phyloP scores from a whole-genome alignment of 495 filamentous ascomycete genomes.

The Xylaria venustula region DNA sequence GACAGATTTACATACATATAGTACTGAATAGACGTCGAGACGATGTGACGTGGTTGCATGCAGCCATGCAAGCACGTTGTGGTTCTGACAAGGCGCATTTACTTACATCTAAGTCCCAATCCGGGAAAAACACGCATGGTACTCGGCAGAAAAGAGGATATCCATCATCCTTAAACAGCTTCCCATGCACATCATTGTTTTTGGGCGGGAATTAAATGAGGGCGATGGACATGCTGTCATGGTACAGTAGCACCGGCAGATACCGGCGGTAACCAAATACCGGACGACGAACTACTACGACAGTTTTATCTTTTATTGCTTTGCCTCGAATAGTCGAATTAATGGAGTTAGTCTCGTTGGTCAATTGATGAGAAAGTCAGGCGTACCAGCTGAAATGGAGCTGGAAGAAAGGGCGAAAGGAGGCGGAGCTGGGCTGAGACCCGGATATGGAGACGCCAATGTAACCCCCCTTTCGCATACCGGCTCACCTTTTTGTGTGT shows the following conservation, averaged over 20 bases:
- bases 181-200: too few relatives aligned
- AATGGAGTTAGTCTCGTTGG: not conserved
- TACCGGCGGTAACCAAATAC: not conserved
- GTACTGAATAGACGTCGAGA: slow-evolving; percentile 3
- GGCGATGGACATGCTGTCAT: not conserved
- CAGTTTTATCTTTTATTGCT: not conserved
- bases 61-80: slow-evolving; percentile 13
- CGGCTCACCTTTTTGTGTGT: not conserved
- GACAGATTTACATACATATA: too few relatives aligned
- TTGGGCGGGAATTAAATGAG: not conserved
- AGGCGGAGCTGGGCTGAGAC: slow-evolving; percentile 13
- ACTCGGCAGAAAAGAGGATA: too few relatives aligned
- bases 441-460: not conserved
- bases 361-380: not conserved
- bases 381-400: slow-evolving; percentile 9
- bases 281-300: slow-evolving; percentile 3
- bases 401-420: not conserved
- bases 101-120: too few relatives aligned
- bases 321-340: not conserved
- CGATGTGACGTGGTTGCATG: slow-evolving; percentile 1
- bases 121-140: too few relatives aligned
- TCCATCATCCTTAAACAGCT: too few relatives aligned
- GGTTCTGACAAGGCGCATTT: slow-evolving; percentile 9
- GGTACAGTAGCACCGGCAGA: slow-evolving; percentile 4
- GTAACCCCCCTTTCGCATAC: slow-evolving; percentile 12